A percentile compares a stretch with the other conserved stretches of the same genome.
These are phyloP conservation scores for Parastagonospora avenae DNA, from an alignment of 2,329 filamentous ascomycete species.

Conservation along the genomic window DNA sequence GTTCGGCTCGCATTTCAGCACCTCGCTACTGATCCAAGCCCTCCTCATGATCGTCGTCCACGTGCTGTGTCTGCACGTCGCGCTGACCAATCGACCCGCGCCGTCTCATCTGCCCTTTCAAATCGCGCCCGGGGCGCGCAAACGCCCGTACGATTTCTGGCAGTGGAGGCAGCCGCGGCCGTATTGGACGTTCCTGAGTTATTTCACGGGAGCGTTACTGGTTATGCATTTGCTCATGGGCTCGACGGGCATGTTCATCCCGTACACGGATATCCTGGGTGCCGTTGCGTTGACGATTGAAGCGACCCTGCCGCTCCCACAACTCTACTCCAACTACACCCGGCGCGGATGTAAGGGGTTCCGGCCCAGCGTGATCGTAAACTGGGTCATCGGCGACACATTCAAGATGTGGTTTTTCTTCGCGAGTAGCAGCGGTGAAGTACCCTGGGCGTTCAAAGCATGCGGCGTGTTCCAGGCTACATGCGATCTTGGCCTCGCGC, in stretches of 20 bases:
- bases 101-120: constrained; percentile 64
- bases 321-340: constrained; percentile 73
- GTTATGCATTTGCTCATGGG: constrained; percentile 71
- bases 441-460: constrained; percentile 80
- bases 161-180: constrained; percentile 76
- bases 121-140: constrained; percentile 49
- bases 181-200: constrained; percentile 80
- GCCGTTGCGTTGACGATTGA: constrained; percentile 79
- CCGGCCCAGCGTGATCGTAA: constrained; percentile 73
- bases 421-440: constrained; percentile 69
- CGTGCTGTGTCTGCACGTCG: constrained; percentile 64
- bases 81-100: constrained; percentile 60
- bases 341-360: constrained; percentile 77
- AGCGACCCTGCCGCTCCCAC: constrained; percentile 79
- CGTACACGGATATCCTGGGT: constrained; percentile 72
- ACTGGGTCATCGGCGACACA: constrained; percentile 78
- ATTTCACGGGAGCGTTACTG: constrained; percentile 66
- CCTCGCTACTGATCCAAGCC: constrained; percentile 64
- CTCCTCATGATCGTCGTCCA: constrained; percentile 65
- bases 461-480: constrained; percentile 81
- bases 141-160: constrained; percentile 79
- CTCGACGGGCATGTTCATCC: constrained; percentile 61
- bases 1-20: constrained; percentile 66
- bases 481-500: constrained; percentile 75
- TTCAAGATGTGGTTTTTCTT: constrained; percentile 84